Base-by-base conservation (phyloP, 768 basidiomycete genomes). In the Royoungia palumana region DNA sequence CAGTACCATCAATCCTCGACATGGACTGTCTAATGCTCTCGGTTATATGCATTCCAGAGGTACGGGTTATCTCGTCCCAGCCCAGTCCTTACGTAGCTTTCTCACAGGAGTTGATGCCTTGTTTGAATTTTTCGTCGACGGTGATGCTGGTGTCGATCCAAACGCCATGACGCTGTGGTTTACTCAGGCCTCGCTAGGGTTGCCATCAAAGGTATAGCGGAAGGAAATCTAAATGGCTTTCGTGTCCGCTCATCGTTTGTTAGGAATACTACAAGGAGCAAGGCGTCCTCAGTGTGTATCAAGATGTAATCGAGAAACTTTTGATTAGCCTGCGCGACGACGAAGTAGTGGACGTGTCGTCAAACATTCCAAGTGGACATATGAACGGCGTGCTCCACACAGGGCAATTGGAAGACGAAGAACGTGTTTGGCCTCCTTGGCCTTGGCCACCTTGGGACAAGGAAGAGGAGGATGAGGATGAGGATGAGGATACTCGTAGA, bases 251-350 rank as follows among this genome's bases (percentile, higher is more conserved):
- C 22, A 44, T 32, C 48, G 34, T 32, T 11, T 54, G 5, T 9
- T 24, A 92, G 86, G 92, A 94, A 70, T 96, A 98, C 65, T 98
- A 91, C 66, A 78, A 85, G 45, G 94, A 97, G 40, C 72, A 82
- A 46, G 66, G 72, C 0, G 78, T 90, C 32, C 67, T 81, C n/a
- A 73, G 78, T n/a, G 64, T 87, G 14, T 96, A 96, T 65, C 73
- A 76, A 49, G 68, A 72, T 35, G 83, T 89, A 20, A 70, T 94
- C 17, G 80, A 84, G 57, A 75, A 79, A 17, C 72, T 95, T 14
- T 75, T 97, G 21, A 55, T 75, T 19, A 71, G 77, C 5, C 69
- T 94, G 5, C 77, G 79, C 30, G 77, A 81, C 40, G 67, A 72
- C 16, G 64, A 69, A 40, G 53, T 68, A 32, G 17, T 62, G 10